Base-by-base conservation (phyloP, 257 asterid species). In the Perilla frutescens region DNA sequence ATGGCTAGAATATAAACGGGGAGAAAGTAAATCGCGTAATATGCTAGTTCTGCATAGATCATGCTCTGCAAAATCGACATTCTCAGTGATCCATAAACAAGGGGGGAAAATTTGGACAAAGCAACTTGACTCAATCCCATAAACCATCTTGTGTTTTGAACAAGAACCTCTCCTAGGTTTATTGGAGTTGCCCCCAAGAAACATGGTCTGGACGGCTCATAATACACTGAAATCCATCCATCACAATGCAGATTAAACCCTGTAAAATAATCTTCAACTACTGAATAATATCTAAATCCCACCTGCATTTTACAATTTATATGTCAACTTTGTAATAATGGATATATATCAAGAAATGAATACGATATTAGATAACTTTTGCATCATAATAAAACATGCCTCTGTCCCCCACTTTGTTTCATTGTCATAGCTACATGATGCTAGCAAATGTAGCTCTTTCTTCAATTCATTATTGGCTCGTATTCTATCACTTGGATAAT, bases 181-280 rank as follows among this genome's bases (percentile, higher is more conserved):
- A 81, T 80, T 1, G 95, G 83, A 10, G 81, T 72, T 10, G 79
- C 57, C 4, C 95, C 95, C 73, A 84, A 70, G 81, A 88, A 88
- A 55, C 87, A 81, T 14, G 91, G 82, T 60, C 76, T 70, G 6
- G 51, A 6, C 2, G 95, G 95, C 14, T 83, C 81, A n/a, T 29
- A 15, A 15, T 64, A 82, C 61, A 86, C 84, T 1, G 95, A 88
- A 20, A 2, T 84, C 95, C 95, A 88, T 0, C 95, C 95, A 59
- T 69, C 78, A 40, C 91, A 77, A 60, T 86, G 91, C 71, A 88
- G 55, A n/a, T 72, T 62, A 26, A 84, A 66, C 32, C 90, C 73
- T 11, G 95, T 86, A 5, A 77, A 50, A 78, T 74, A 75, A 75
- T 88, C 95, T 60, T 88, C 95, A 50, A 79, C 84, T 36, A 88